These are phyloP conservation scores for Suhomyces coccinellae DNA, from an alignment of 1,139 yeast species.

Conservation along the genomic window DNA sequence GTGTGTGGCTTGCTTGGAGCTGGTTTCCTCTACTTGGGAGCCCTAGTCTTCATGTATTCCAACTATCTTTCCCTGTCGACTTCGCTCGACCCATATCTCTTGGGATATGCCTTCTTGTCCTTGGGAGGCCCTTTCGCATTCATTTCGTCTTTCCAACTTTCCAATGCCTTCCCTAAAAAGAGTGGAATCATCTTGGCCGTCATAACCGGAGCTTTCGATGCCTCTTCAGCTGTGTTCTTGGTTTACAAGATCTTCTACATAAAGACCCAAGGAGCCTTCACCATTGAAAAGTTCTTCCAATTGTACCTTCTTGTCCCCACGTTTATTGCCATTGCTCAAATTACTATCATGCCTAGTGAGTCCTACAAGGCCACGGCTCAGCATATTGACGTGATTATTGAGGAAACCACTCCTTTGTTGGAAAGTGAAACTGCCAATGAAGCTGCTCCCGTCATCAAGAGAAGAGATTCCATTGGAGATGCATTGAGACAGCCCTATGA, in stretches of 20 bases:
- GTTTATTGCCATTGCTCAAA: constrained; percentile 42
- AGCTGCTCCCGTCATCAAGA: constrained; percentile 11
- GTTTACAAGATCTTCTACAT: constrained; percentile 36
- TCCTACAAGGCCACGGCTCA: constrained; percentile 41
- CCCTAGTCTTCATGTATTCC: constrained; percentile 40
- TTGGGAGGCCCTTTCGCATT: constrained; percentile 50
- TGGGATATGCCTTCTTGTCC: constrained; percentile 44
- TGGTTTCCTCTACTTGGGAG: constrained; percentile 36
- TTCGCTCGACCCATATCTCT: constrained; percentile 40
- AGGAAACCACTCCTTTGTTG: constrained; percentile 23
- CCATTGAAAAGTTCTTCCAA: constrained; percentile 35
- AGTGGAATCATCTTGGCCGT: constrained; percentile 46
- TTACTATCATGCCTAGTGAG: constrained; percentile 42
- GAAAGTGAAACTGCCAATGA: constrained; percentile 11
- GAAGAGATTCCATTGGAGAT: constrained; percentile 49
- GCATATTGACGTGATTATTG: constrained; percentile 23
- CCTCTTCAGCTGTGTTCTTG: constrained; percentile 48
- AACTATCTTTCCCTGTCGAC: constrained; percentile 17
- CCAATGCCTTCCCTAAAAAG: constrained; percentile 43
- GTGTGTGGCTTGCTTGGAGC: constrained; percentile 48
- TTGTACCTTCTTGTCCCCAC: constrained; percentile 41
- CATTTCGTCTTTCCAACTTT: constrained; percentile 47
- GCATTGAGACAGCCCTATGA: constrained; percentile 48
- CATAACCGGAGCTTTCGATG: constrained; percentile 49
- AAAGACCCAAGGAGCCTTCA: constrained; percentile 28